Evolutionary conservation across 176 grass and related monocot species (phyloP), one percentile per base, ranked within the genome.

Genomic region (Phragmites australis): DNA sequence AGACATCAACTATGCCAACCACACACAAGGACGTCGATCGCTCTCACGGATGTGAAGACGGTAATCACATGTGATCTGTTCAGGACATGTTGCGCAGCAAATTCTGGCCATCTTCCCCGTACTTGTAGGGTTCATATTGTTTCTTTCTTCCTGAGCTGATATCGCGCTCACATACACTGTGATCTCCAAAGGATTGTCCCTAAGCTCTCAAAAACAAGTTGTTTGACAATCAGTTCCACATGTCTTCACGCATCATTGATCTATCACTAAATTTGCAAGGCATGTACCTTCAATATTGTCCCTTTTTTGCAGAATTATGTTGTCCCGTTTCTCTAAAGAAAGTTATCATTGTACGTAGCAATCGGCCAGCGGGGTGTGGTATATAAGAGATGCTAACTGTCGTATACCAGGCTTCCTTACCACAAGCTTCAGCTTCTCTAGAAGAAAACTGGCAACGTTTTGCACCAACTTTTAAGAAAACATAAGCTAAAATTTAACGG

Each of bases 21-120:
- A 37, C 34, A 37, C 34, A 37, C n/a, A n/a, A n/a, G n/a, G n/a
- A 17, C 15, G 2, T 5, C 6, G n/a, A 42, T 62, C 42, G 46
- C 56, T 85, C 75, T 34, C 56, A 53, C 53, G 30, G 18, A 21
- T 15, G 14, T 18, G 25, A 12, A 47, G 42, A 51, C 45, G 57
- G 30, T 72, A 71, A 37, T 82, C 80, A 73, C 54, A 72, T 72
- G 54, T 18, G 68, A 34, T 29, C 43, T 9, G 73, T 3, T 6
- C 54, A 59, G 29, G 45, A 30, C 26, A 40, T 69, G 52, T 2
- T 40, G 22, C 21, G 54, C 74, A 71, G 12, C 48, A 83, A 44
- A 43, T 72, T 43, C 65, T 72, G 42, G 18, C 32, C 19, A 62
- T 3, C 44, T 42, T 52, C 1, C 40, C 9, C 53, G 55, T 54